Evolutionary conservation across 2,329 filamentous ascomycete genomes (phyloP).

Genomic region (Rhynchosporium agropyri): DNA sequence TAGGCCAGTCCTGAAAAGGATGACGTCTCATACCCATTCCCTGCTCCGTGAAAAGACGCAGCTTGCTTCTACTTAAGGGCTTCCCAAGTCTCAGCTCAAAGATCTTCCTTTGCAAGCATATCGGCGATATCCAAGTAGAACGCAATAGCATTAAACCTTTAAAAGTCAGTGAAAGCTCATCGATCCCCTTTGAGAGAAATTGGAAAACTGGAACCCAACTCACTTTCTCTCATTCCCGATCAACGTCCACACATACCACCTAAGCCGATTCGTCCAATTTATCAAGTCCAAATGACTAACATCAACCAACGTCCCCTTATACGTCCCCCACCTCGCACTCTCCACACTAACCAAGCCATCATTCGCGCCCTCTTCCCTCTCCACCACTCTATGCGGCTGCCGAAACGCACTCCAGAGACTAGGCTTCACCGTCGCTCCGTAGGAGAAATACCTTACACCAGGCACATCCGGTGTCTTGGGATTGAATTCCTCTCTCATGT

Average conservation of each 20-base stretch:
- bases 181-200: neutral
- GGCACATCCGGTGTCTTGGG: slow-evolving; percentile 56
- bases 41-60: no score
- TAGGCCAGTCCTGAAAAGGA: no score
- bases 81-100: slow-evolving; percentile 28
- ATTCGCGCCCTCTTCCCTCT: slow-evolving; percentile 58
- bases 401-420: slow-evolving; percentile 68
- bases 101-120: slow-evolving; percentile 71
- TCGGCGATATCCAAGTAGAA: slow-evolving; percentile 69
- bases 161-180: slow-evolving; percentile 22
- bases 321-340: slow-evolving; percentile 64
- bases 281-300: slow-evolving; percentile 68
- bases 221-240: slow-evolving; percentile 56
- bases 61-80: neutral
- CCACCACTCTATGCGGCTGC: slow-evolving; percentile 54
- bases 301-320: slow-evolving; percentile 63
- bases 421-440: slow-evolving; percentile 57
- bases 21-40: no score
- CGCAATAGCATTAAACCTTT: slow-evolving; percentile 66
- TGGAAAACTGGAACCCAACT: slow-evolving; percentile 41
- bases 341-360: slow-evolving; percentile 69
- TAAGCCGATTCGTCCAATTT: slow-evolving; percentile 66
- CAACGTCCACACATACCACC: slow-evolving; percentile 56
- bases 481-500: slow-evolving; percentile 64
- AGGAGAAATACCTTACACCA: slow-evolving; percentile 62